Percentiles rank a stretch among this genome's conserved stretches.
These are phyloP conservation scores for Globisporangium spiculum DNA, from an alignment of 352 stramenopile species.

Conservation along the genomic window DNA sequence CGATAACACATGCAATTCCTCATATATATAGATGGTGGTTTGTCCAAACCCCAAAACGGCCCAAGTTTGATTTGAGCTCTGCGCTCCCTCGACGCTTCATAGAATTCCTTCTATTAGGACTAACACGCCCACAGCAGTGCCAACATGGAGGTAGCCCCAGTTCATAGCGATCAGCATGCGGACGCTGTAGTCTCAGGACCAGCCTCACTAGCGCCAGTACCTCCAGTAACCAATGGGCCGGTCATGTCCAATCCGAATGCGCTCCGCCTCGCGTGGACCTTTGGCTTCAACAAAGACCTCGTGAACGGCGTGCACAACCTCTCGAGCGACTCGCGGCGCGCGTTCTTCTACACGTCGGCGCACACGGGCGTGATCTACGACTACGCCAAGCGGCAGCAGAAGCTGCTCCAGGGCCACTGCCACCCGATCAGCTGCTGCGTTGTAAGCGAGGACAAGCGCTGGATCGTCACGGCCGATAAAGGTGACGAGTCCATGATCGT, in stretches of 20 bases:
- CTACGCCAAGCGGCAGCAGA: slow-evolving; percentile 82
- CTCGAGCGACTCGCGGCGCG: slow-evolving; percentile 55
- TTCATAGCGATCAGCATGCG: background rate
- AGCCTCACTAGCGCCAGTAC: background rate
- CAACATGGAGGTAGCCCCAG: background rate
- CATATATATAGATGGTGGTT: background rate
- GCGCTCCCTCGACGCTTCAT: background rate
- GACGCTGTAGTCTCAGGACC: background rate
- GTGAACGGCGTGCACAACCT: slow-evolving; percentile 87
- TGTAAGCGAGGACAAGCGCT: slow-evolving; percentile 91
- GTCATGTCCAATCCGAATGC: slow-evolving; percentile 33
- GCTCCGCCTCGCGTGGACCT: slow-evolving; percentile 79
- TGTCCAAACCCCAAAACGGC: background rate
- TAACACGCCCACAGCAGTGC: too few species aligned
- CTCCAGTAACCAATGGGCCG: background rate
- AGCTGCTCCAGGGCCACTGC: slow-evolving; percentile 89
- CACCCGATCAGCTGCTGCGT: slow-evolving; percentile 88
- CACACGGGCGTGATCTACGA: slow-evolving; percentile 94
- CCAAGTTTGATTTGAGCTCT: background rate
- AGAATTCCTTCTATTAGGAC: background rate
- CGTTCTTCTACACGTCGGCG: slow-evolving; percentile 89
- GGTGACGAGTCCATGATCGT: slow-evolving; percentile 90
- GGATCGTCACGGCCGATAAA: slow-evolving; percentile 89
- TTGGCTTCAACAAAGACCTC: slow-evolving; percentile 92
- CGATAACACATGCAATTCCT: background rate